These are phyloP conservation scores for Antrodiella citrinella DNA, from an alignment of 768 basidiomycete genomes.

Conservation along the genomic window DNA sequence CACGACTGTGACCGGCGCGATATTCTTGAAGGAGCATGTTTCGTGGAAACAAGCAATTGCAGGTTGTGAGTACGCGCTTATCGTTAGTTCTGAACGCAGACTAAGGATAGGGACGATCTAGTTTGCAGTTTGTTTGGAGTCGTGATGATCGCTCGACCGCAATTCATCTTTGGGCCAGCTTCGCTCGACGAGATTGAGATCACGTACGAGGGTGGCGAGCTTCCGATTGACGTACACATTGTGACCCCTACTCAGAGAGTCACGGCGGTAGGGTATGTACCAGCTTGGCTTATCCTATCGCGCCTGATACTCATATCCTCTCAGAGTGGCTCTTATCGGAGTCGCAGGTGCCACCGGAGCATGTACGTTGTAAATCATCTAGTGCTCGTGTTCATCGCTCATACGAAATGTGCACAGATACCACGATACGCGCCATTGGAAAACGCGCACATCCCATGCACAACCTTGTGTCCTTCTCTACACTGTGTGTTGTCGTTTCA, in stretches of 20 bases:
- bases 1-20: constrained; percentile 52
- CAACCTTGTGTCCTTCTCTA: constrained; percentile 57
- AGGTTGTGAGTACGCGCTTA: constrained; percentile 27
- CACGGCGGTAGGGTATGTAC: constrained; percentile 47
- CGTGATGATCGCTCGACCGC: constrained; percentile 73
- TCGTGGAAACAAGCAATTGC: constrained; percentile 48
- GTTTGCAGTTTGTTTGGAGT: constrained; percentile 70
- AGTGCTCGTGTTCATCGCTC: background rate
- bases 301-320: background rate
- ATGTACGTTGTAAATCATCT: constrained; percentile 36
- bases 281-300: background rate
- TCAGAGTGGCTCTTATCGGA: constrained; percentile 55
- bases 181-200: constrained; percentile 2
- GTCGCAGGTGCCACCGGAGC: constrained; percentile 61
- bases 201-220: constrained; percentile 4
- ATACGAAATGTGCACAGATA: constrained; percentile 24
- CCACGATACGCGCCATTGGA: constrained; percentile 59
- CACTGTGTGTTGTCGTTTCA: constrained; percentile 40
- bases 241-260: constrained; percentile 34
- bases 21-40: constrained; percentile 56
- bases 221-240: constrained; percentile 3
- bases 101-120: constrained; percentile 13
- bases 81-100: background rate
- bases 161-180: constrained; percentile 54
- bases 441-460: constrained; percentile 72